phyloP scores from a whole-genome alignment of 2,329 filamentous ascomycete species.

The Neospermospora avenae region DNA sequence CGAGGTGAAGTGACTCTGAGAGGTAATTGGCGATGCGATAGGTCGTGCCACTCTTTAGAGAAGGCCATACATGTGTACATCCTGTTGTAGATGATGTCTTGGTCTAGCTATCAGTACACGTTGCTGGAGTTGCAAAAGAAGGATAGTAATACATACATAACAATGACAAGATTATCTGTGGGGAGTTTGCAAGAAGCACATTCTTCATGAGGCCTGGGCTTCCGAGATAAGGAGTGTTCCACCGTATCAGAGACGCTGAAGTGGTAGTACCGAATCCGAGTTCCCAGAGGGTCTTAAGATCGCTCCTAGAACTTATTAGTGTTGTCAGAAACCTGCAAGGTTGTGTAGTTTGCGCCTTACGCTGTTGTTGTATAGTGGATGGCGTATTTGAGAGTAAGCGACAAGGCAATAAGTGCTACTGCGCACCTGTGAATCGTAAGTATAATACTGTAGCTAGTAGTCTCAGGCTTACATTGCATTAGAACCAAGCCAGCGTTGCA shows the following conservation, averaged over 20 bases:
- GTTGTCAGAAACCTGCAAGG: too few relatives aligned
- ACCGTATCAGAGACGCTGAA: slow-evolving; percentile 18
- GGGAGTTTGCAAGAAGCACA: slow-evolving; percentile 33
- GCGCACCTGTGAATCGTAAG: slow-evolving; percentile 12
- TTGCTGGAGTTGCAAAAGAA: not conserved
- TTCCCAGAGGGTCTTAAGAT: slow-evolving; percentile 17
- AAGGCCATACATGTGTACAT: slow-evolving; percentile 28
- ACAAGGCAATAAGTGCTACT: slow-evolving; percentile 15
- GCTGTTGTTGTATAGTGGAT: slow-evolving; percentile 19
- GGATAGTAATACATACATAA: slow-evolving; percentile 25
- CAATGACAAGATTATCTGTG: slow-evolving; percentile 35
- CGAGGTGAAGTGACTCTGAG: slow-evolving; percentile 36
- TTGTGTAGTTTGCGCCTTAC: slow-evolving; percentile 24
- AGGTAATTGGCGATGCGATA: slow-evolving; percentile 34
- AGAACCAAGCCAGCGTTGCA: slow-evolving; percentile 13
- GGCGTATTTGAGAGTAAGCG: slow-evolving; percentile 14
- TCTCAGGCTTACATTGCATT: slow-evolving; percentile 16
- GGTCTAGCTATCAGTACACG: not conserved
- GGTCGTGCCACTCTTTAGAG: slow-evolving; percentile 22
- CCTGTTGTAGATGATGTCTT: slow-evolving; percentile 34
- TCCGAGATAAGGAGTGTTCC: slow-evolving; percentile 17
- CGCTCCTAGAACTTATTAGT: too few relatives aligned
- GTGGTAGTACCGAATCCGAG: slow-evolving; percentile 20
- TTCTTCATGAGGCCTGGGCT: slow-evolving; percentile 21
- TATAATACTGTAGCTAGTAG: not conserved